Conservation (phyloP, 257 asterid genomes). For the Solanum bulbocastanum region DNA sequence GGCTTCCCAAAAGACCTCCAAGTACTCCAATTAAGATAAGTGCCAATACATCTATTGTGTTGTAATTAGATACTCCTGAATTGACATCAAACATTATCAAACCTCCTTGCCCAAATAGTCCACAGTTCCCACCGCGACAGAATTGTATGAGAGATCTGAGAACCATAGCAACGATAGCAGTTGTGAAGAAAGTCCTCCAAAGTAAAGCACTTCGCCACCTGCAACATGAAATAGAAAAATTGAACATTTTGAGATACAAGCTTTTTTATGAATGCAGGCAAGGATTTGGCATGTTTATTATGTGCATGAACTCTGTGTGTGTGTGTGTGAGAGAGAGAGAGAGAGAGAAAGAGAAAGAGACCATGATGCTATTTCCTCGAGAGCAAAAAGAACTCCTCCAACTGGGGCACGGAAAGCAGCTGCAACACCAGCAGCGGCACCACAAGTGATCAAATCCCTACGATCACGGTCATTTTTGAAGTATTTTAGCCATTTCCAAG, state of each 20-base stretch:
- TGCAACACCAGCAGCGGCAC: slow-evolving; percentile 99
- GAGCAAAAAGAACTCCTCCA: slow-evolving; percentile 98
- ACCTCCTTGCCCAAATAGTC: slow-evolving; percentile 95
- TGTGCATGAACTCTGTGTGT: not conserved
- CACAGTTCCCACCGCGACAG: slow-evolving; percentile 75
- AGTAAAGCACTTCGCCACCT: slow-evolving; percentile 99
- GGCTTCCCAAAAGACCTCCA: slow-evolving; percentile 84
- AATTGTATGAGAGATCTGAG: slow-evolving; percentile 56
- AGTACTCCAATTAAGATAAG: slow-evolving; percentile 67
- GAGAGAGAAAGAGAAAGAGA: slow-evolving; percentile 12
- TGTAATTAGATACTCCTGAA: slow-evolving; percentile 48
- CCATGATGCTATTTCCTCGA: slow-evolving; percentile 99
- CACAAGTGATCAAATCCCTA: slow-evolving; percentile 96
- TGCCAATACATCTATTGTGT: slow-evolving; percentile 67
- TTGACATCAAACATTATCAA: slow-evolving; percentile 82
- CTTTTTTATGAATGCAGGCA: not conserved
- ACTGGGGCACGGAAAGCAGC: slow-evolving; percentile 99
- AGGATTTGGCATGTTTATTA: not conserved
- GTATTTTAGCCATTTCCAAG: slow-evolving; percentile 90
- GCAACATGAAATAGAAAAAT: slow-evolving; percentile 11
- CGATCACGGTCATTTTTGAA: slow-evolving; percentile 93
- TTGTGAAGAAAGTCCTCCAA: slow-evolving; percentile 98
- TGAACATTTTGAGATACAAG: not conserved
- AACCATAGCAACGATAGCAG: slow-evolving; percentile 92
- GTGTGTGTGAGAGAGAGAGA: not conserved